These are phyloP conservation scores for Trichoderma brevicompactum DNA, from an alignment of 2,329 filamentous ascomycete species.

Conservation along the genomic window DNA sequence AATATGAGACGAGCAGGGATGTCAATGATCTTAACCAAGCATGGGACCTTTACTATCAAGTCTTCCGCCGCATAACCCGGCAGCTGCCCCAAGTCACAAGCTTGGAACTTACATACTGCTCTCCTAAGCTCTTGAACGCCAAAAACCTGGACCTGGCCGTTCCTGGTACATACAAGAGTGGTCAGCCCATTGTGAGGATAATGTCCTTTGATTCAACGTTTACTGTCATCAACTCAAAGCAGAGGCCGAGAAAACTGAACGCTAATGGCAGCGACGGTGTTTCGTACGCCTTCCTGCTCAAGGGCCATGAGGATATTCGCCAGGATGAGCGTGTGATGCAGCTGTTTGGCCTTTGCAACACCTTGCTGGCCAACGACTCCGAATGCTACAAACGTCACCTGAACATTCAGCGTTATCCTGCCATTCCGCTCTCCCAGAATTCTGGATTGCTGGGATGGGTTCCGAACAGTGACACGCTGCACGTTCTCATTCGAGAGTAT, in stretches of 20 bases:
- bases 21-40: slow-evolving; percentile 95
- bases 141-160: slow-evolving; percentile 89
- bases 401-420: slow-evolving; percentile 92
- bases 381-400: slow-evolving; percentile 97
- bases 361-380: slow-evolving; percentile 86
- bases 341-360: slow-evolving; percentile 96
- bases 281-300: slow-evolving; percentile 86
- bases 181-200: slow-evolving; percentile 78
- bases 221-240: slow-evolving; percentile 94
- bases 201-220: slow-evolving; percentile 88
- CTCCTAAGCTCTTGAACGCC: slow-evolving; percentile 85
- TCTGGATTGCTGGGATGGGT: slow-evolving; percentile 96
- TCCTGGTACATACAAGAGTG: slow-evolving; percentile 90
- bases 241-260: slow-evolving; percentile 87
- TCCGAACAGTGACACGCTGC: slow-evolving; percentile 94
- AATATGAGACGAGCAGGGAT: slow-evolving; percentile 86
- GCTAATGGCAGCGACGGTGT: slow-evolving; percentile 87
- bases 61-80: slow-evolving; percentile 92
- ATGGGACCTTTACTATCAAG: slow-evolving; percentile 99
- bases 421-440: slow-evolving; percentile 95
- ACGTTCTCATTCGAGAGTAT: slow-evolving; percentile 96
- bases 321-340: slow-evolving; percentile 99
- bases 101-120: slow-evolving; percentile 94
- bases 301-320: slow-evolving; percentile 99
- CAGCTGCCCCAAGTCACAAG: slow-evolving; percentile 92